Conservation (phyloP, 495 filamentous ascomycete species). For the Lindgomyces ingoldianus region DNA sequence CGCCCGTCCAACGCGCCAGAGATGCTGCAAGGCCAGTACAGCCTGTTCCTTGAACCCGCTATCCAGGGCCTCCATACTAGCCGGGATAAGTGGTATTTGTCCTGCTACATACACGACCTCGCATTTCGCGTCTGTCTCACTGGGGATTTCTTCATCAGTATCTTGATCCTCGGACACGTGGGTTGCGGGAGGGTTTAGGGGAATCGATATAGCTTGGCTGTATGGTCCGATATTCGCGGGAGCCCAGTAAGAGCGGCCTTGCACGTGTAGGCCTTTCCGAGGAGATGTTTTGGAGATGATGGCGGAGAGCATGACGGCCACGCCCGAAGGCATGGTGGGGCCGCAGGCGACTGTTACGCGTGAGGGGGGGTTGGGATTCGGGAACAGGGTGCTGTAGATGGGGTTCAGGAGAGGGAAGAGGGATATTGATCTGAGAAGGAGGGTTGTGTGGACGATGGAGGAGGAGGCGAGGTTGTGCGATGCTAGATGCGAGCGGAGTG, state of each 20-base stretch:
- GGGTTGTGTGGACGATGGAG: conserved; percentile 70
- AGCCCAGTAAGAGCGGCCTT: conserved; percentile 94
- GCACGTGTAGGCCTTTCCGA: conserved; percentile 75
- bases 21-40: conserved; percentile 78
- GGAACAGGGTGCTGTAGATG: conserved; percentile 69
- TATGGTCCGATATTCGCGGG: conserved; percentile 98
- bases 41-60: conserved; percentile 45
- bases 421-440: conserved; percentile 77
- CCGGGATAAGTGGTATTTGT: conserved; percentile 86
- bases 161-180: conserved; percentile 29
- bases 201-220: conserved; percentile 78
- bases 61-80: conserved; percentile 65
- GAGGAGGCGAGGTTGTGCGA: conserved; percentile 43
- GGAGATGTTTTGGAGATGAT: conserved; percentile 47
- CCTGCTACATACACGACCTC: conserved; percentile 71
- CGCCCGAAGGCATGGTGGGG: conserved; percentile 55
- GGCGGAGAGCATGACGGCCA: conserved; percentile 64
- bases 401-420: conserved; percentile 74
- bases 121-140: background rate
- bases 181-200: conserved; percentile 38
- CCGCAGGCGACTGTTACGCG: conserved; percentile 82
- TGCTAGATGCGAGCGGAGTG: conserved; percentile 19
- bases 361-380: conserved; percentile 77
- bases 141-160: conserved; percentile 9
- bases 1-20: conserved; percentile 77